These are phyloP conservation scores for Haematococcus sp. DNA, from an alignment of 139 green algal genomes.

Conservation along the genomic window DNA sequence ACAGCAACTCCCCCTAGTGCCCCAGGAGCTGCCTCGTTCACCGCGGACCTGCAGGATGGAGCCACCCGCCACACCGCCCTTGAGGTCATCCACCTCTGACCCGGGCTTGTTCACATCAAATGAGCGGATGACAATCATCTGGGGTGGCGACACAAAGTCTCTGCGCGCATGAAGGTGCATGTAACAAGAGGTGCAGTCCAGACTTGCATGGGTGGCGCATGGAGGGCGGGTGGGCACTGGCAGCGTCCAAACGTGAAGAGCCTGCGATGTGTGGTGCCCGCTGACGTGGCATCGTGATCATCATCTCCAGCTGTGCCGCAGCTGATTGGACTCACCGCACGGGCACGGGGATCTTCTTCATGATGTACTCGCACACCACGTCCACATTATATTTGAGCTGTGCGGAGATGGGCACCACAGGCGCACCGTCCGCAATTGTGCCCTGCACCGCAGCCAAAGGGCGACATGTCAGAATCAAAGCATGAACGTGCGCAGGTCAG, in stretches of 20 bases:
- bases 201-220: no score
- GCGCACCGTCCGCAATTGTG: conserved; percentile 94
- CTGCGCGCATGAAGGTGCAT: conserved; percentile 28
- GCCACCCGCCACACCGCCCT: conserved; percentile 95
- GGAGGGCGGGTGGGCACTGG: no score
- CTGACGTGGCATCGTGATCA: no score
- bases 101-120: conserved; percentile 99
- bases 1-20: background rate
- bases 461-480: no score
- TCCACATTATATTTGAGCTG: conserved; percentile 99
- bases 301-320: no score
- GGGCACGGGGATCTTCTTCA: conserved; percentile 90
- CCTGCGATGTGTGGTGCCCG: background rate
- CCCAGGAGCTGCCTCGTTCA: no score
- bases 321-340: conserved; percentile 57
- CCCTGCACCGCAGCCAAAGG: conserved; percentile 49
- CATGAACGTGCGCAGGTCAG: no score
- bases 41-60: conserved; percentile 86
- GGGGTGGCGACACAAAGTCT: conserved; percentile 92
- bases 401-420: conserved; percentile 95
- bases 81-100: conserved; percentile 92
- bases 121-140: conserved; percentile 99
- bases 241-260: no score
- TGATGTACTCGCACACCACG: conserved; percentile 98
- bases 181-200: background rate